Evolutionary conservation across 2,329 filamentous ascomycete species (phyloP), one percentile per base, ranked within the genome.

Genomic region (Exophiala sp.): DNA sequence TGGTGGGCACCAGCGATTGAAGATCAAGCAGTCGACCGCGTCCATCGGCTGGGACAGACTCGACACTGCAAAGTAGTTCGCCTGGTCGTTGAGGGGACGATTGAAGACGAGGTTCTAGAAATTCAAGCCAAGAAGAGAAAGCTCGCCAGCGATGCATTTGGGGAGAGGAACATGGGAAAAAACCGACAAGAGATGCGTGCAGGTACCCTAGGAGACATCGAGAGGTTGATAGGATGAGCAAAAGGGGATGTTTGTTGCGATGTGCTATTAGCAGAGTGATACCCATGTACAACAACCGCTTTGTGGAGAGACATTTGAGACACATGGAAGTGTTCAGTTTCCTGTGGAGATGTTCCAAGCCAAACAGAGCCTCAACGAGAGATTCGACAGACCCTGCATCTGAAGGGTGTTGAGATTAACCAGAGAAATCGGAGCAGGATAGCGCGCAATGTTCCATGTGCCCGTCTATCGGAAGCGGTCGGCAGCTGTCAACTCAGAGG

Each of bases 1-100:
- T 95, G 88, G 89, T 95, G 89, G 86, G 88, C 89, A 1, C 89
- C 89, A 0, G 88, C 88, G 1, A 93, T 95, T 48, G 89, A 95
- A 66, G 88, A 95, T 59, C 89, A 95, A 65, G 90, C 90, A 2
- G 78, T 95, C 2, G 89, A 95, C 64, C 83, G 89, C 3, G 88
- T 95, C 5, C 87, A 95, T 64, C 78, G 89, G 0, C 74, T 95
- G 0, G 89, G 89, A 0, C 90, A 95, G 70, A 90, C 77, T 56
- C 78, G 85, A 30, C 78, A 83, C 53, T 89, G 85, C 0, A 89
- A 81, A 1, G 83, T 95, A 1, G 93, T 88, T 74, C 75, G 88
- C 40, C 72, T 95, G 8, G 80, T 95, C 1, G 85, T 95, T 70
- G 85, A 95, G 60, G 79, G 75, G 1, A 86, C 80, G 6, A 81